Evolutionary conservation across 2,329 filamentous ascomycete genomes (phyloP).

Genomic region (Endocalyx cinctus): DNA sequence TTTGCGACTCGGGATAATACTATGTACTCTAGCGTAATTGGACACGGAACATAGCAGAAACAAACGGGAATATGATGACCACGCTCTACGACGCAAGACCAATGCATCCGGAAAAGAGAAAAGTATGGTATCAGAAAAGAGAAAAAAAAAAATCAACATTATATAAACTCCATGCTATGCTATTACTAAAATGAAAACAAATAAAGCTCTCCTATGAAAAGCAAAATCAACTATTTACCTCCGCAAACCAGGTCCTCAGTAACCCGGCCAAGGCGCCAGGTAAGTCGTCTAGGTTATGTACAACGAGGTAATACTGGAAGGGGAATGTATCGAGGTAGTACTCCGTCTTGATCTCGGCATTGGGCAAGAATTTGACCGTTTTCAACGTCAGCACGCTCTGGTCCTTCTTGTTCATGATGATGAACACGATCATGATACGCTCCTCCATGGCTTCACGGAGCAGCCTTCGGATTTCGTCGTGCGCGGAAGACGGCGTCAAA

Average conservation of each 20-base stretch:
- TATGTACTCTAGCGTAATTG: too few species aligned
- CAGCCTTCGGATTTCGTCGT: slow-evolving; percentile 75
- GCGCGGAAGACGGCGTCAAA: slow-evolving; percentile 75
- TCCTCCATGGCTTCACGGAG: slow-evolving; percentile 87
- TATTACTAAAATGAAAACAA: too few species aligned
- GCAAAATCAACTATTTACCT: slow-evolving; percentile 49
- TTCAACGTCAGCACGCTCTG: slow-evolving; percentile 80
- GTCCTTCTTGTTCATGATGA: slow-evolving; percentile 72
- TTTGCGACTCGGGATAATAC: too few species aligned
- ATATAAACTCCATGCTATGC: too few species aligned
- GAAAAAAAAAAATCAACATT: slow-evolving; percentile 1
- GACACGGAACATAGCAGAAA: too few species aligned
- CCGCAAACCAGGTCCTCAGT: slow-evolving; percentile 92
- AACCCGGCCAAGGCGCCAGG: slow-evolving; percentile 82
- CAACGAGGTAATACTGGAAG: slow-evolving; percentile 94
- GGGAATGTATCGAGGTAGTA: slow-evolving; percentile 94
- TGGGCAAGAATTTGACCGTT: slow-evolving; percentile 69
- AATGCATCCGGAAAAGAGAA: too few species aligned
- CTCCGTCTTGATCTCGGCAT: slow-evolving; percentile 72
- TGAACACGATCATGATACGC: slow-evolving; percentile 96
- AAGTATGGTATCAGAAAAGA: too few species aligned
- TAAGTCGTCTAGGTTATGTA: slow-evolving; percentile 85
- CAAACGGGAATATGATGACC: too few species aligned
- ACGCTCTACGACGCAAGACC: too few species aligned
- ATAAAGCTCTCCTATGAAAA: too few species aligned